Conservation (phyloP, 306 rosid species). For the Fagus sylvatica region DNA sequence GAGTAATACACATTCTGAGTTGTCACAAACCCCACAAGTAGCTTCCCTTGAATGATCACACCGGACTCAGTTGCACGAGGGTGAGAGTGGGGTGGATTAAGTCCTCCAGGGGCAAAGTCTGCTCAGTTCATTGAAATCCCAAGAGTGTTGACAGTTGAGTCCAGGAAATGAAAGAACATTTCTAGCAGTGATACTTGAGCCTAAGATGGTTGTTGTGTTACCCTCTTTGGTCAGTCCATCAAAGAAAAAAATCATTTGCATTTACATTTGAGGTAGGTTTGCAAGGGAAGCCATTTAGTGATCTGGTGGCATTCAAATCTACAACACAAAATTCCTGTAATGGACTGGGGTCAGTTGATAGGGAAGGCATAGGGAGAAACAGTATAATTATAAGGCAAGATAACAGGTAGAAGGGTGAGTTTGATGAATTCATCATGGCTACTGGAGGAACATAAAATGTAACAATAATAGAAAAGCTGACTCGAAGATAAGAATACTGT, state of each 20-base stretch:
- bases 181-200: constrained; percentile 11
- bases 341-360: constrained; percentile 40
- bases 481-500: too few relatives aligned
- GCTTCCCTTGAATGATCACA: constrained; percentile 32
- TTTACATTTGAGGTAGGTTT: constrained; percentile 26
- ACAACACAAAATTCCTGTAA: constrained; percentile 50
- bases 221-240: constrained; percentile 35
- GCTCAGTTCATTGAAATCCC: constrained; percentile 47
- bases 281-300: constrained; percentile 48
- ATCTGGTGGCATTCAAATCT: constrained; percentile 13
- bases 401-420: constrained; percentile 2
- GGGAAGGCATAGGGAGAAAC: constrained; percentile 22
- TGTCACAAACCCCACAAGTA: constrained; percentile 50
- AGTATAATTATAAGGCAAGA: constrained; percentile 20
- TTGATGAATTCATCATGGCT: constrained; percentile 17
- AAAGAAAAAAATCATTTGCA: constrained; percentile 46
- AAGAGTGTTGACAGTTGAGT: constrained; percentile 32
- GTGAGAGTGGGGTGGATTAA: constrained; percentile 43
- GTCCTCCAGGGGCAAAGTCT: constrained; percentile 40
- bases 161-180: constrained; percentile 40
- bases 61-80: constrained; percentile 37
- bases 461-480: too few relatives aligned
- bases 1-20: constrained; percentile 31
- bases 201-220: constrained; percentile 22
- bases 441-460: too few relatives aligned